Base-by-base conservation (phyloP, 2,329 filamentous ascomycete genomes). In the Penicillium sp. region DNA sequence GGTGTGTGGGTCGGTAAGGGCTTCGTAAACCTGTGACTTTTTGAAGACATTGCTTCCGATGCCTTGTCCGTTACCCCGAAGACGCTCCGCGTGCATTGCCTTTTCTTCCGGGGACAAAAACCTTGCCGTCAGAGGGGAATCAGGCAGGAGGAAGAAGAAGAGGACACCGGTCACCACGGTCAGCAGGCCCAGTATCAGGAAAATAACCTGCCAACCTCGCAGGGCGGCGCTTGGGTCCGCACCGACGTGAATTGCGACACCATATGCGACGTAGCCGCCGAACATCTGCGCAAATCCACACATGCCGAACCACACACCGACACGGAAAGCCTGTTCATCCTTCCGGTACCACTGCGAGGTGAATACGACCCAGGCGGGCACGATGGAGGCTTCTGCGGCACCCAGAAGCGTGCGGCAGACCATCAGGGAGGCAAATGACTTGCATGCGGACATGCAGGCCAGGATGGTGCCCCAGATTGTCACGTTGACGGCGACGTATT, bases 341-440 rank as follows among this genome's bases (percentile, higher is more conserved):
- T 65, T 65, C 19, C 62, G 69, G 58, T 65, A 65, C 63, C 72
- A 75, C 65, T 71, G 74, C 9, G 62, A 66, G 19, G 61, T 62
- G 39, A 65, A 71, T 19, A 76, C 66, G 4, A 76, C 64, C 59
- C 62, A 65, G 9, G 57, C 62, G 5, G 63, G 63, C 1, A 74
- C 64, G 53, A 72, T 68, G 0, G 70, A 66, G 0, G 81, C 80
- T 66, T 84, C 82, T 1, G 77, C 76, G n/a, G 79, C 72, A 8
- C 81, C 82, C 5, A 82, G 76, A 19, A 84, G 72, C 31, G 80
- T 79, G 11, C 82, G 77, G 36, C 82, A 75, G 9, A 75, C 74
- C 29, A 79, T 79, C 23, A 84, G 73, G 11, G 77, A 75, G 1
- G 72, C 73, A 55, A 83, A 84, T 53, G 79, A 80, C 40, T 73